Base-by-base conservation (phyloP, 202 grass and related monocot species). In the Musa balbisiana region DNA sequence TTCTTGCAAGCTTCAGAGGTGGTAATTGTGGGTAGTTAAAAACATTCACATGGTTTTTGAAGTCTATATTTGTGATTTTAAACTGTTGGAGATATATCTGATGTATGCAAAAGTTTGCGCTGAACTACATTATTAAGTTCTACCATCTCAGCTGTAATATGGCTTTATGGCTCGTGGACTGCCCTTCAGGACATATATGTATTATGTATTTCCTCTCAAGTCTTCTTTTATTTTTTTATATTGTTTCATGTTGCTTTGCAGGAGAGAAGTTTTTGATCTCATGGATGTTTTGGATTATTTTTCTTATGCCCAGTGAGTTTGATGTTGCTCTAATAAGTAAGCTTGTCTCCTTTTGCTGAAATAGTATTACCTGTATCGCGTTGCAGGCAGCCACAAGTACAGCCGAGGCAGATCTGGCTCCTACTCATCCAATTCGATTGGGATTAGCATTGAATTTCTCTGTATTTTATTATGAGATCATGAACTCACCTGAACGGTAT, bases 401-500 rank as follows among this genome's bases (percentile, higher is more conserved):
- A 70, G 86, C 89, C 73, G 81, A 92, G 54, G 50, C 23, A 54
- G 84, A 92, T 80, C 79, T 92, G 15, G 74, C 86, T 55, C 86
- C 86, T 27, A 86, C 89, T 62, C 75, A 92, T 72, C 89, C 86
- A 70, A 78, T 82, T 65, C 80, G 86, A 16, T 75, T 92, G 56
- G 81, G 89, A 56, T 63, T 92, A 3, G 86, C 89, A 60, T 76
- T 92, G 79, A 92, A 92, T 79, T 80, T 86, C 64, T 86, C 89
- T 75, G 83, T 92, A 27, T 88, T 92, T 62, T 86, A 92, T 72
- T 86, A 86, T 73, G 86, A 86, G 79, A 88, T 92, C 22, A 86
- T 92, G 86, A 86, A 89, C 49, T 92, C 86, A 69, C 81, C 86
- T 69, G 86, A 92, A 52, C 88, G 84, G 89, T 92, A 88, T 33